Evolutionary conservation across 371 early-diverging fungal species (phyloP), one percentile per base, ranked within the genome.

Genomic region (Phascolomyces articulosus): DNA sequence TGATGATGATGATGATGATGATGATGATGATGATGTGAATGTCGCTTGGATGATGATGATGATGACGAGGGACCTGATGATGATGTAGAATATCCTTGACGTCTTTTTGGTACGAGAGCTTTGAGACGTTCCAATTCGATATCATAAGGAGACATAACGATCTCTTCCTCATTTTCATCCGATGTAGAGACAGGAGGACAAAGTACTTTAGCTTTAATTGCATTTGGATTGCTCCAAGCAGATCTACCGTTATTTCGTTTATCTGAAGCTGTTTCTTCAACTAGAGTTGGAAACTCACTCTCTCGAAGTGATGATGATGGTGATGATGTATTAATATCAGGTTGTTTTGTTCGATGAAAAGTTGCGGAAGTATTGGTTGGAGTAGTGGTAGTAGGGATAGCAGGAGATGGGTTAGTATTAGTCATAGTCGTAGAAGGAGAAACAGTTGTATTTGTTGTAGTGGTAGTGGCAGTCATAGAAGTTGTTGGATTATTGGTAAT

Each of bases 81-180:
- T 4, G 55, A 26, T 55, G 29, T n/a, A n/a, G n/a, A n/a, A n/a
- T n/a, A 26, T 20, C 53, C 31, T 4, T 29, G 13, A 1, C 29
- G 47, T 34, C 54, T 57, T 29, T 64, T 64, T 0, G 64, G 64
- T 29, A 64, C 64, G 4, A 64, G 54, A 18, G 64, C 58, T 26
- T 64, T 64, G 1, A 64, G 24, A 20, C 64, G 41, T 49, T 64
- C 64, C 23, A 64, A 57, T 20, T 64, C 64, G 29, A 64, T 21
- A 23, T 64, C 58, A 16, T 64, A 34, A 10, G 58, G 48, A 2
- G 64, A 64, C 51, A 51, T 23, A 24, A 7, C 6, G 7, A 51
- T 20, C 9, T 51, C 51, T 20, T 11, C 51, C 8, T 24, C 23
- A 4, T 24, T 51, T 24, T 51, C 51, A 51, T 51, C 51, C 11